Evolutionary conservation across 345 rosid genomes (phyloP).

Genomic region (Syzygium aromaticum): DNA sequence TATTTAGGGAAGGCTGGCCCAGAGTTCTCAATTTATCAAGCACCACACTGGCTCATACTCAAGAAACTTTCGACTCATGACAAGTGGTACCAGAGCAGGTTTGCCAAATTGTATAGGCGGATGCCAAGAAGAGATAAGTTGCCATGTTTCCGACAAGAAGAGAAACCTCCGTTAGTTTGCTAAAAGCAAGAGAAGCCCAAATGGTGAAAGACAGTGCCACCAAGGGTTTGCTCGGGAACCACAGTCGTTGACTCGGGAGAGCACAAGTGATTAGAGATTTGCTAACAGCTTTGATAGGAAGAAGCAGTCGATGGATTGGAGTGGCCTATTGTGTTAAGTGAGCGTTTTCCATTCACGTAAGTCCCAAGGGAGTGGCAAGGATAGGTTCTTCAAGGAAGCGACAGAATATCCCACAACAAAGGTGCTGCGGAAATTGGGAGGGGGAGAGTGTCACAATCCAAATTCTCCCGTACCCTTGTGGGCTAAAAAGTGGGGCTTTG

Average conservation of each 20-base stretch:
- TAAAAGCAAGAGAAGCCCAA: neutral
- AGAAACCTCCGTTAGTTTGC: neutral
- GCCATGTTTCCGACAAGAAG: neutral
- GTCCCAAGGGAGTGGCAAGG: neutral
- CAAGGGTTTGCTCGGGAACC: neutral
- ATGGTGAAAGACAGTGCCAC: neutral
- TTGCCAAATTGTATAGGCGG: neutral
- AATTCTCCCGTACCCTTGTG: neutral
- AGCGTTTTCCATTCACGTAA: neutral
- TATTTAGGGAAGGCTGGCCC: neutral
- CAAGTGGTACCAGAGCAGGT: neutral
- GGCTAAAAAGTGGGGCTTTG: neutral
- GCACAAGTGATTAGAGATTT: neutral
- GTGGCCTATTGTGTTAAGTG: neutral
- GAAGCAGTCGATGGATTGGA: neutral
- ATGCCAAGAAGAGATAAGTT: neutral
- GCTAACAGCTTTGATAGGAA: too few relatives aligned
- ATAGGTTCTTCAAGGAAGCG: neutral
- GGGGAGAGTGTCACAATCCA: neutral
- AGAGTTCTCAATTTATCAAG: accelerated
- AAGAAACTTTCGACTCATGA: neutral
- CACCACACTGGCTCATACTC: accelerated
- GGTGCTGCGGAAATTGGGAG: neutral
- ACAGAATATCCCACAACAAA: too few relatives aligned
- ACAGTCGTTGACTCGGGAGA: neutral